These are phyloP conservation scores for Scleromitrula shiraiana DNA, from an alignment of 2,329 filamentous ascomycete genomes.

Conservation along the genomic window DNA sequence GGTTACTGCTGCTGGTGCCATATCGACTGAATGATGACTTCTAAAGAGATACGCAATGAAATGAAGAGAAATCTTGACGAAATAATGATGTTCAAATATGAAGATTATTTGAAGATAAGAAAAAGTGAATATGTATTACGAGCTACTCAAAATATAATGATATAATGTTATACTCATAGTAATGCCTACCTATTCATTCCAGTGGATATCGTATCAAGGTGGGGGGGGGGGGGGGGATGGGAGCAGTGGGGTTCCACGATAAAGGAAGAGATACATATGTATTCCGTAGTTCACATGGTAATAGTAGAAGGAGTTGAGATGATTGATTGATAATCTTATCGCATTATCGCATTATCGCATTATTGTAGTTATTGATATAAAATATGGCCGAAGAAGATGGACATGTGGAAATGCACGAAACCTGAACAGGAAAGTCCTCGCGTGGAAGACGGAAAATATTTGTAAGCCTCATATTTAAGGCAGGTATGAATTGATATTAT, in stretches of 20 bases:
- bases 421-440: constrained; percentile 4
- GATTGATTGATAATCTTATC: neutral
- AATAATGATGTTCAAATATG: neutral
- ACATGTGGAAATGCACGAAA: neutral
- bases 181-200: neutral
- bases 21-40: constrained; percentile 9
- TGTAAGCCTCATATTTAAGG: neutral
- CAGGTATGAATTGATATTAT: too few relatives aligned
- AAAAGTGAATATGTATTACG: too few relatives aligned
- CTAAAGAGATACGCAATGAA: neutral
- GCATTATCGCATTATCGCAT: too few relatives aligned
- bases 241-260: neutral
- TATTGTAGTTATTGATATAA: too few relatives aligned
- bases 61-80: neutral
- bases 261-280: neutral
- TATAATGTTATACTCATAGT: too few relatives aligned
- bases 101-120: neutral
- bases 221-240: neutral
- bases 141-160: too few relatives aligned
- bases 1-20: constrained; percentile 25
- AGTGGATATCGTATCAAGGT: neutral
- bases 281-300: neutral
- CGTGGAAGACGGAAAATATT: neutral
- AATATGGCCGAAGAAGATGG: too few relatives aligned
- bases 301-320: neutral